These are phyloP conservation scores for Trichoderma sp. DNA, from an alignment of 2,329 filamentous ascomycete genomes.

Conservation along the genomic window DNA sequence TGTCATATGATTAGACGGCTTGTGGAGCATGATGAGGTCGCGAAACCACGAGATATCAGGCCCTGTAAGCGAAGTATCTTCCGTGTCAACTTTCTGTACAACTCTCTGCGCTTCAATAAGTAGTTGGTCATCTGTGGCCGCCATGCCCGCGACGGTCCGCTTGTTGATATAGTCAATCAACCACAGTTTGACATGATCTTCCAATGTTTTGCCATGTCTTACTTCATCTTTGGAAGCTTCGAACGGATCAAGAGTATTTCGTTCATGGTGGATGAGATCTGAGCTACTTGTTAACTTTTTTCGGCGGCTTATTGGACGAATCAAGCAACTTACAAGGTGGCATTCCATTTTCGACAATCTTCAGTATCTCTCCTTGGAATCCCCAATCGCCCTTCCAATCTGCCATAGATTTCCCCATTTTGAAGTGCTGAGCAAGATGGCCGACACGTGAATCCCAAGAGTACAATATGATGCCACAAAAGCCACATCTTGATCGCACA, in stretches of 20 bases:
- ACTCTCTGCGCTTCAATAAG: conserved; percentile 4
- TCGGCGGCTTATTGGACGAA: background rate
- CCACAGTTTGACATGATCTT: conserved; percentile 12
- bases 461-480: conserved; percentile 36
- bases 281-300: background rate
- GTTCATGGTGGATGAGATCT: conserved; percentile 9
- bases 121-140: background rate
- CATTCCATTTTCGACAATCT: conserved; percentile 9
- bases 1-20: background rate
- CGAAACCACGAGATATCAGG: conserved; percentile 11
- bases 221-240: background rate
- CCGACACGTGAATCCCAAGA: conserved; percentile 37
- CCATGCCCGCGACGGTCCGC: background rate
- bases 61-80: background rate
- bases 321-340: conserved; percentile 1
- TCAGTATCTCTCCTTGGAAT: conserved; percentile 30
- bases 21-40: background rate
- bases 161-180: conserved; percentile 7
- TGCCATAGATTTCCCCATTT: conserved; percentile 39
- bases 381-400: conserved; percentile 46
- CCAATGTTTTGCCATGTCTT: background rate
- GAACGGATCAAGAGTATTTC: background rate
- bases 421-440: conserved; percentile 44
- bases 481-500: conserved; percentile 41
- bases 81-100: conserved; percentile 2